Percentiles rank a stretch among this genome's conserved stretches.
Evolutionary conservation across 176 grass and related monocot species (phyloP).

Genomic region (bread wheat (Triticum aestivum)): DNA sequence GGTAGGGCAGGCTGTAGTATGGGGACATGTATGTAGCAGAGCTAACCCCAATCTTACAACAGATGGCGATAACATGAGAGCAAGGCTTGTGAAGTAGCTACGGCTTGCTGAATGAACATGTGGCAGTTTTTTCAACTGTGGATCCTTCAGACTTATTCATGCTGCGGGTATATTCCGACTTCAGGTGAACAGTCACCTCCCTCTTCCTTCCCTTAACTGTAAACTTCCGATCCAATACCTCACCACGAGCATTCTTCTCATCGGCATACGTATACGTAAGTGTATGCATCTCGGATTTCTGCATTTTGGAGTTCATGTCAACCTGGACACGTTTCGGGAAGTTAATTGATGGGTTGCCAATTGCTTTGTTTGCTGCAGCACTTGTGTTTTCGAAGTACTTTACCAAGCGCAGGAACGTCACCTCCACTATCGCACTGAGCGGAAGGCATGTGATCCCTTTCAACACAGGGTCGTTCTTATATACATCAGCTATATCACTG

Average conservation of each 20-base stretch:
- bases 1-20: slow-evolving; percentile 6
- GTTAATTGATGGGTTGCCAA: neutral
- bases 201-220: neutral
- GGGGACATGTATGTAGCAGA: slow-evolving; percentile 11
- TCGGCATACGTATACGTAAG: too few species aligned
- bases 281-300: neutral
- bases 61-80: slow-evolving; percentile 25
- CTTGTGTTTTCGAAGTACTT: slow-evolving; percentile 11
- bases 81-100: slow-evolving; percentile 4
- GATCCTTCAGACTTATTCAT: neutral
- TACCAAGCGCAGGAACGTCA: neutral
- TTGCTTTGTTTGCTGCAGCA: slow-evolving; percentile 18
- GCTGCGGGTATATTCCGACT: neutral
- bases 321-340: slow-evolving; percentile 4
- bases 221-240: neutral
- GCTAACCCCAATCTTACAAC: slow-evolving; percentile 22
- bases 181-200: neutral
- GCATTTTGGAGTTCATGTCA: slow-evolving; percentile 17
- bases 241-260: too few species aligned
- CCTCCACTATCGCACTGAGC: slow-evolving; percentile 8
- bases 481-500: neutral
- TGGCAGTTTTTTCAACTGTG: neutral
- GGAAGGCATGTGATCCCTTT: slow-evolving; percentile 27
- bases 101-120: slow-evolving; percentile 17
- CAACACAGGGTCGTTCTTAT: slow-evolving; percentile 18